Percentiles rank a stretch among this genome's conserved stretches.
Evolutionary conservation across 371 early-diverging fungal genomes (phyloP).

Genomic region (Cokeromyces recurvatus): DNA sequence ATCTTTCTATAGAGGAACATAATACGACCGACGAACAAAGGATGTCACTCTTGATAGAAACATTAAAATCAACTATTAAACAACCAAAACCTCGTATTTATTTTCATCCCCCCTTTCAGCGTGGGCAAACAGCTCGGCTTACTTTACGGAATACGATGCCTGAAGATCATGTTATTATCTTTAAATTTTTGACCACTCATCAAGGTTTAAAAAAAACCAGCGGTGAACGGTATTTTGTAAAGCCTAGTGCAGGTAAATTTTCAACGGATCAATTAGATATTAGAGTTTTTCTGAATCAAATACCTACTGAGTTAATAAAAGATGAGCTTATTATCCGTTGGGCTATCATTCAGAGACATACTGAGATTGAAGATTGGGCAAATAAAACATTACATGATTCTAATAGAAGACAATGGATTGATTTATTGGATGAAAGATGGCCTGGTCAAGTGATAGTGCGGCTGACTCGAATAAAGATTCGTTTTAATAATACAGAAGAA

Average conservation of each 20-base stretch:
- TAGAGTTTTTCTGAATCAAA: constrained; percentile 38
- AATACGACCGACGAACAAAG: constrained; percentile 4
- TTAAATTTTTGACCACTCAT: constrained; percentile 41
- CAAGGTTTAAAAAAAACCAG: neutral
- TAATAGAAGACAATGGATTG: constrained; percentile 39
- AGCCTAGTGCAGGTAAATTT: constrained; percentile 41
- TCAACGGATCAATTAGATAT: constrained; percentile 28
- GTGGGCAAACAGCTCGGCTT: constrained; percentile 35
- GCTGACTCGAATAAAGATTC: constrained; percentile 38
- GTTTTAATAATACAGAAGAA: constrained; percentile 12
- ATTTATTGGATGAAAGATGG: constrained; percentile 42
- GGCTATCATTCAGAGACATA: constrained; percentile 38
- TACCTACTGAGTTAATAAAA: constrained; percentile 22
- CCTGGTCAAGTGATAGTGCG: constrained; percentile 40
- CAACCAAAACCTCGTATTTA: constrained; percentile 6
- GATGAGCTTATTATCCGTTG: constrained; percentile 41
- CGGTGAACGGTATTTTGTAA: constrained; percentile 37
- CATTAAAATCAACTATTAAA: no score
- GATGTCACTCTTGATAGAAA: constrained; percentile 2
- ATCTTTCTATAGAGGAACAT: no score
- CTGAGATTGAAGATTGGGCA: constrained; percentile 31
- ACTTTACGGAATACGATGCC: constrained; percentile 33
- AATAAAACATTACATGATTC: constrained; percentile 22
- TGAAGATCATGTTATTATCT: constrained; percentile 40
- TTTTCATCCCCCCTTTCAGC: constrained; percentile 25